Percentiles rank a stretch among this genome's conserved stretches.
These are phyloP conservation scores for Blastobotrys mokoenaii DNA, from an alignment of 805 yeast species.

Conservation along the genomic window DNA sequence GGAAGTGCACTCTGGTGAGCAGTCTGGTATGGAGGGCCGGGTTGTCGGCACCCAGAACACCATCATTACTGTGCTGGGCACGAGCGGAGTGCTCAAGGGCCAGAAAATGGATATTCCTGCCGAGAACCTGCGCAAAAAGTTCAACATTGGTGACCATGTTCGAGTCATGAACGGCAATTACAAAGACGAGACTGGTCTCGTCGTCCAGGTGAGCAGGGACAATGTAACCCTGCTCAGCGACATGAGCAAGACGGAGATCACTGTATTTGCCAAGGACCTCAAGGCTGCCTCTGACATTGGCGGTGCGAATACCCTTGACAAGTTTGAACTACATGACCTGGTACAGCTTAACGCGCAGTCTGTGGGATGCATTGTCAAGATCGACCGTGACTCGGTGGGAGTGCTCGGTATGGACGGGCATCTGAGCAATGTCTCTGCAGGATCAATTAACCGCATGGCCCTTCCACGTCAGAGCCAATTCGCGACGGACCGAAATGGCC, in stretches of 20 bases:
- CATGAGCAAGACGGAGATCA: slow-evolving; percentile 77
- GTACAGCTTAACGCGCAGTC: slow-evolving; percentile 79
- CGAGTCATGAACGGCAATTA: slow-evolving; percentile 87
- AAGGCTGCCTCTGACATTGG: slow-evolving; percentile 88
- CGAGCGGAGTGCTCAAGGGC: slow-evolving; percentile 43
- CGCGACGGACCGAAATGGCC: slow-evolving; percentile 80
- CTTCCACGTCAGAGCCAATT: slow-evolving; percentile 50
- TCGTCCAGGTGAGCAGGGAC: slow-evolving; percentile 71
- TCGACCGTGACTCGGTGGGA: slow-evolving; percentile 79
- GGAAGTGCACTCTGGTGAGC: slow-evolving; percentile 88
- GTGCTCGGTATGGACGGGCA: slow-evolving; percentile 80
- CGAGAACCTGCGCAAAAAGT: slow-evolving; percentile 72
- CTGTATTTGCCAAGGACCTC: slow-evolving; percentile 86
- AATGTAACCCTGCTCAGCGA: slow-evolving; percentile 86
- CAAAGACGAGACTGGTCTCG: slow-evolving; percentile 90
- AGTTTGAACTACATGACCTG: slow-evolving; percentile 80
- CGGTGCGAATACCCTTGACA: slow-evolving; percentile 60
- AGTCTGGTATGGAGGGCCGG: slow-evolving; percentile 76
- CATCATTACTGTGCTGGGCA: slow-evolving; percentile 42
- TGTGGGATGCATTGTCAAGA: slow-evolving; percentile 83
- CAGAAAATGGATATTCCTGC: slow-evolving; percentile 72
- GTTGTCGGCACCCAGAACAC: slow-evolving; percentile 65
- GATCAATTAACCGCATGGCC: slow-evolving; percentile 66
- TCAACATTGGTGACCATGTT: slow-evolving; percentile 89
- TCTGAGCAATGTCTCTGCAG: slow-evolving; percentile 59